Conservation (phyloP, 2,329 filamentous ascomycete genomes). For the Mycogone perniciosa region DNA sequence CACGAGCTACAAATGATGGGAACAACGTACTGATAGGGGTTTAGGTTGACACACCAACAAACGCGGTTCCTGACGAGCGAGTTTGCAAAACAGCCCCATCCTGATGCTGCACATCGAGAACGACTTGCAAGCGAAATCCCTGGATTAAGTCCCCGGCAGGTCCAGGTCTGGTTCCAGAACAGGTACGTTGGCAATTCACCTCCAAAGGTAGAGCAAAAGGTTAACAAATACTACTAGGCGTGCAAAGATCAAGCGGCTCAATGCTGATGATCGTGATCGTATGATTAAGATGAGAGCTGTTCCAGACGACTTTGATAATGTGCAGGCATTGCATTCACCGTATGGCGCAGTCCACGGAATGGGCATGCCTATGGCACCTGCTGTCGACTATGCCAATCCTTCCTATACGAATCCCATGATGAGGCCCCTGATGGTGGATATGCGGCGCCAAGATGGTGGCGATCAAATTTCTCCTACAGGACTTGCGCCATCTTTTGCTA, state of each 20-base stretch:
- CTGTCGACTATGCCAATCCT: conserved; percentile 42
- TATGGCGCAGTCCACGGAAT: conserved; percentile 56
- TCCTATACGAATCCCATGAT: conserved; percentile 56
- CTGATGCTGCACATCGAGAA: conserved; percentile 85
- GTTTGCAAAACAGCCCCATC: conserved; percentile 89
- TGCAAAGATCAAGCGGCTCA: conserved; percentile 66
- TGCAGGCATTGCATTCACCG: conserved; percentile 61
- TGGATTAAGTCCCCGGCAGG: conserved; percentile 82
- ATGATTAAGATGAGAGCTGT: conserved; percentile 69
- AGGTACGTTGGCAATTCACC: conserved; percentile 50
- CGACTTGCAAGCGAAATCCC: conserved; percentile 84
- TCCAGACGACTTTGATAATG: conserved; percentile 64
- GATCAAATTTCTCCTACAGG: conserved; percentile 61
- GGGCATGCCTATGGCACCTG: conserved; percentile 41
- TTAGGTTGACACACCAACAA: conserved; percentile 87
- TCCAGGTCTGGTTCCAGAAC: conserved; percentile 99
- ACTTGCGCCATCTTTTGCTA: conserved; percentile 60
- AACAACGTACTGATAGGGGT: conserved; percentile 26
- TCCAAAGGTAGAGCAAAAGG: not conserved
- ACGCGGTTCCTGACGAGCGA: conserved; percentile 98
- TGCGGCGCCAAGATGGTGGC: conserved; percentile 57
- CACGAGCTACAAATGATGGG: not conserved
- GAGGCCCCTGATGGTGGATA: conserved; percentile 62
- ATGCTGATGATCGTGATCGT: conserved; percentile 61
- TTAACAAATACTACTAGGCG: conserved; percentile 38